Evolutionary conservation across 2,329 filamentous ascomycete genomes (phyloP).

Genomic region (Plenodomus lindquistii): DNA sequence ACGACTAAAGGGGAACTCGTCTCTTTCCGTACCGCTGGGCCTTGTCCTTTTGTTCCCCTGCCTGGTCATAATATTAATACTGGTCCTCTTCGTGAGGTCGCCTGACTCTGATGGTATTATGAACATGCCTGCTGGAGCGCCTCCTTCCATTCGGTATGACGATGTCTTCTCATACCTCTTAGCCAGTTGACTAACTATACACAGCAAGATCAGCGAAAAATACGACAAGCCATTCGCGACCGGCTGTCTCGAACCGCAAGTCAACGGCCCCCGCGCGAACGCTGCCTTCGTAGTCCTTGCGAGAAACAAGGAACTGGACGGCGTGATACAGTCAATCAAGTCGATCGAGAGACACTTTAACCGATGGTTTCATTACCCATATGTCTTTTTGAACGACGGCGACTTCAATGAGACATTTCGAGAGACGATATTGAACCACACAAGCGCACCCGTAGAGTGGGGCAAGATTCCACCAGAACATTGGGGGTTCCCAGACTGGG

Average conservation of each 20-base stretch:
- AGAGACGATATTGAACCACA: conserved; percentile 84
- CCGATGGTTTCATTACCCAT: conserved; percentile 97
- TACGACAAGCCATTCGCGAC: conserved; percentile 95
- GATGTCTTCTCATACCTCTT: background rate
- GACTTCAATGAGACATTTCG: conserved; percentile 97
- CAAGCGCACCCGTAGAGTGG: conserved; percentile 86
- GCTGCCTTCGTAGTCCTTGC: conserved; percentile 95
- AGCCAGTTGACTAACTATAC: conserved; percentile 17
- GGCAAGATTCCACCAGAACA: conserved; percentile 87
- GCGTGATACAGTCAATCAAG: conserved; percentile 94
- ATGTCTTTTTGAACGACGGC: conserved; percentile 96
- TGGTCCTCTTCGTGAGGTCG: conserved; percentile 87
- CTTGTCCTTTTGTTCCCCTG: conserved; percentile 91
- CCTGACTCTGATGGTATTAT: conserved; percentile 80
- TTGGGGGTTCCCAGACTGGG: conserved; percentile 98
- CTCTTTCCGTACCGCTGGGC: conserved; percentile 87
- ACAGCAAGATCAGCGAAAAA: conserved; percentile 93
- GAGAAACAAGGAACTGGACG: conserved; percentile 93
- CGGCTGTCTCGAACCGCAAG: conserved; percentile 80
- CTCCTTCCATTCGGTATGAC: conserved; percentile 83
- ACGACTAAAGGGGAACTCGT: conserved; percentile 87
- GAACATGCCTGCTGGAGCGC: conserved; percentile 83
- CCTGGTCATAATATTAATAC: conserved; percentile 86
- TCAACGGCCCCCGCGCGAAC: conserved; percentile 80
- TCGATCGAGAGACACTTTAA: conserved; percentile 99